Conservation (phyloP, 2,329 filamentous ascomycete species). For the Trichoderma breve region DNA sequence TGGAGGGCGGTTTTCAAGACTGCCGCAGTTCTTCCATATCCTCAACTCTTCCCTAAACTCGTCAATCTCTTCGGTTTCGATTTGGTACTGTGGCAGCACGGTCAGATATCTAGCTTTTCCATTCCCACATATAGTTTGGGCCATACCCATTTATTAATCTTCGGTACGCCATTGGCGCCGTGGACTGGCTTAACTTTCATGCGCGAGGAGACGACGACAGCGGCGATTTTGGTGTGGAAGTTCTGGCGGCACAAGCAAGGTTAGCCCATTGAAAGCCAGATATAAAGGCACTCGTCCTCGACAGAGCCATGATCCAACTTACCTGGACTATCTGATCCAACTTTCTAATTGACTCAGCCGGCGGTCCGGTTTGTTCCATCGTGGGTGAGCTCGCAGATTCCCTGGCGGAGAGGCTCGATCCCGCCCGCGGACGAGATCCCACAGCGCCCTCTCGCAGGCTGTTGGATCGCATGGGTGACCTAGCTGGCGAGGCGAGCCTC, state of each 20-base stretch:
- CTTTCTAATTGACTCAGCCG: constrained; percentile 69
- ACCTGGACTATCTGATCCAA: constrained; percentile 94
- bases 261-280: background rate
- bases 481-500: constrained; percentile 69
- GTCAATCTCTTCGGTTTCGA: constrained; percentile 90
- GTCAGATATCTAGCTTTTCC: background rate
- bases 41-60: constrained; percentile 77
- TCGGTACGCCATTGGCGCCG: constrained; percentile 45
- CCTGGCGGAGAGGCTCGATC: constrained; percentile 43
- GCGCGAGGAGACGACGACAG: constrained; percentile 78
- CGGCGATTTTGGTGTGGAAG: constrained; percentile 83
- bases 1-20: constrained; percentile 72
- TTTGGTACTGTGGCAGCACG: constrained; percentile 70
- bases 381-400: constrained; percentile 49
- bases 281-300: background rate
- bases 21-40: constrained; percentile 78
- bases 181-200: constrained; percentile 61
- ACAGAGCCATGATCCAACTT: constrained; percentile 18
- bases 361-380: constrained; percentile 49
- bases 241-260: constrained; percentile 57
- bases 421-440: constrained; percentile 42
- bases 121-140: constrained; percentile 20
- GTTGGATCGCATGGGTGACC: constrained; percentile 61
- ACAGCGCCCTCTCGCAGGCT: constrained; percentile 64
- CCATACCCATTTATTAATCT: constrained; percentile 83